Percentiles rank a stretch among this genome's conserved stretches.
These are phyloP conservation scores for Penicillium lagena DNA, from an alignment of 495 filamentous ascomycete species.

Conservation along the genomic window DNA sequence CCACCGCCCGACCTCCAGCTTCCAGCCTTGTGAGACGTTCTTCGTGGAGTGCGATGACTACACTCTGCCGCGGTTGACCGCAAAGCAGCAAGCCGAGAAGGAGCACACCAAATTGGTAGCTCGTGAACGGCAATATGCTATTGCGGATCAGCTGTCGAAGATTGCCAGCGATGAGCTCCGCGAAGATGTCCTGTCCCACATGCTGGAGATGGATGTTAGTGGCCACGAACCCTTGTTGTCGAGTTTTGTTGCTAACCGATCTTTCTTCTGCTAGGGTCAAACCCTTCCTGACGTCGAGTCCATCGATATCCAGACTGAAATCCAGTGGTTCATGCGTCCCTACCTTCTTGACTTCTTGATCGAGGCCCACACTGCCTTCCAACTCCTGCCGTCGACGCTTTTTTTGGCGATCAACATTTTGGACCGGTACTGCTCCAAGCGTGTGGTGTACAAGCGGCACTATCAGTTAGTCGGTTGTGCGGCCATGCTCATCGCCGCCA, in stretches of 20 bases:
- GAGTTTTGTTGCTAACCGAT: conserved; percentile 12
- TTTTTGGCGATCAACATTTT: conserved; percentile 96
- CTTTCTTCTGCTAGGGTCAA: conserved; percentile 55
- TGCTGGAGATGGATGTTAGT: conserved; percentile 93
- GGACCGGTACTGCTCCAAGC: conserved; percentile 93
- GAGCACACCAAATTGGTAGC: conserved; percentile 69
- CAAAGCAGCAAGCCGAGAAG: conserved; percentile 29
- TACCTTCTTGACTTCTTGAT: conserved; percentile 98
- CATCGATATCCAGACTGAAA: conserved; percentile 98
- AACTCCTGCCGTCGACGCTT: conserved; percentile 86
- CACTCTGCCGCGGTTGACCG: conserved; percentile 16
- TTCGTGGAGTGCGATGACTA: conserved; percentile 77
- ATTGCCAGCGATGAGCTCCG: conserved; percentile 81
- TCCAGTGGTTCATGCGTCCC: conserved; percentile 99
- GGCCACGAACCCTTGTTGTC: not conserved
- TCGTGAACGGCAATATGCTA: conserved; percentile 69
- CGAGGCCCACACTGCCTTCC: conserved; percentile 93
- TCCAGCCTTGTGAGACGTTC: conserved; percentile 65
- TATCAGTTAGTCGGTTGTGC: conserved; percentile 98
- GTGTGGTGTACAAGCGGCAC: conserved; percentile 98
- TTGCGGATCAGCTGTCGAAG: conserved; percentile 82
- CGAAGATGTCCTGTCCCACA: conserved; percentile 86
- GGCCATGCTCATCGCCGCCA: conserved; percentile 91
- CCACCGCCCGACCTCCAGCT: conserved; percentile 21
- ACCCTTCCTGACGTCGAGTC: conserved; percentile 93